Evolutionary conservation across 352 stramenopile genomes (phyloP), one percentile per base, ranked within the genome.

Genomic region (Phytopythium vexans): DNA sequence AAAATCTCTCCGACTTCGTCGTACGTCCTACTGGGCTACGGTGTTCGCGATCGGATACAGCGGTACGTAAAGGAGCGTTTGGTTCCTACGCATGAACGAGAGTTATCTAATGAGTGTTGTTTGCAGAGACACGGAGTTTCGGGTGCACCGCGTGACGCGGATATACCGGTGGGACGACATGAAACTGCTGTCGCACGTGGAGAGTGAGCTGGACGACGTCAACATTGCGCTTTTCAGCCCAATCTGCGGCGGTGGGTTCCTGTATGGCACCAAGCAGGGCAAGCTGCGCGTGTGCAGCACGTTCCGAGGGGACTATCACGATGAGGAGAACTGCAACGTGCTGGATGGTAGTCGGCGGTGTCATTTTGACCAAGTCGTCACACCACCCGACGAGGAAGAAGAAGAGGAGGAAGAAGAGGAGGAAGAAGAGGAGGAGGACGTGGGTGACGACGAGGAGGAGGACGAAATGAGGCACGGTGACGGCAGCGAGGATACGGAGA

Each of bases 171-270:
- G 86, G 82, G 81, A 92, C 58, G 84, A 95, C 56, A 97, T 96
- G 85, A 80, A 73, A 51, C 64, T 92, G n/a, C 70, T 94, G 11
- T 88, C 79, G 2, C 77, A 93, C 47, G 78, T 96, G 8, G 82
- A 94, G 52, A 91, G 80, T 38, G 82, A 84, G 35, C 85, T 98
- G 38, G 97, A 99, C 64, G 97, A 99, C 77, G 96, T 99, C 34
- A 99, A 99, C 68, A 99, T 99, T 74, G 96, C 96, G 43, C 67
- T 97, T 36, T 99, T 99, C 69, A 97, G 98, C 76, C 96, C 96
- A 7, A 89, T 98, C 53, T 96, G 92, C 45, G 97, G 96, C 15
- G 83, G 94, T 50, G 97, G 97, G 3, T 98, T 99, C 66, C 80
- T 98, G n/a, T 99, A 99, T 71, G 97, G 96, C 45, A 99, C 96